A percentile compares a stretch with the other conserved stretches of the same genome.
phyloP scores from a whole-genome alignment of 1,139 yeast species.

The Debaryomyces robertsiae region DNA sequence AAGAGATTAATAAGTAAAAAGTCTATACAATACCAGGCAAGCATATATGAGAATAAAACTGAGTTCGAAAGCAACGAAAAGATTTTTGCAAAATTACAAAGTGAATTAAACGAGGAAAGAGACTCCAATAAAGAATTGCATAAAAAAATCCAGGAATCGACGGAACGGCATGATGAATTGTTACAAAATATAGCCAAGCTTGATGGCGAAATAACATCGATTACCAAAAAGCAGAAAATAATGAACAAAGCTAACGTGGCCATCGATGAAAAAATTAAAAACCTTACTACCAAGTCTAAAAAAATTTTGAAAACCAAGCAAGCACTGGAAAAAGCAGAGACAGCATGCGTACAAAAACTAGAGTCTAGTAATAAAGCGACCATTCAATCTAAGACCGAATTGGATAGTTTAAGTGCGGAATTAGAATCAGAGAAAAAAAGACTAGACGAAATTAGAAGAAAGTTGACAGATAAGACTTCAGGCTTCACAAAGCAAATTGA shows the following conservation, averaged over 20 bases:
- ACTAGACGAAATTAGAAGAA: conserved; percentile 64
- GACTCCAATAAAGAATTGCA: conserved; percentile 47
- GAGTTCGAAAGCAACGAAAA: conserved; percentile 42
- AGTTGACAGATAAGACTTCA: conserved; percentile 73
- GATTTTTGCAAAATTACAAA: conserved; percentile 39
- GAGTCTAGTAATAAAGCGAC: conserved; percentile 48
- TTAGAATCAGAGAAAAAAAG: conserved; percentile 56
- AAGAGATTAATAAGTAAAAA: conserved; percentile 58
- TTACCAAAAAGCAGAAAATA: conserved; percentile 45
- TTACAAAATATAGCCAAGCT: conserved; percentile 32
- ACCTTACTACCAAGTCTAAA: conserved; percentile 58
- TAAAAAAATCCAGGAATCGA: conserved; percentile 42
- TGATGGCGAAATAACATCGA: conserved; percentile 32
- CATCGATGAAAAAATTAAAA: conserved; percentile 73
- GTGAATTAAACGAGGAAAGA: conserved; percentile 49
- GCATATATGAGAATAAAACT: conserved; percentile 42
- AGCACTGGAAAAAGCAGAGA: conserved; percentile 35
- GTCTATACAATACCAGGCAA: conserved; percentile 60
- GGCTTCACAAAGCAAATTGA: conserved; percentile 66
- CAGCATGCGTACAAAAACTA: conserved; percentile 50
- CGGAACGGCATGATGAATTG: conserved; percentile 36
- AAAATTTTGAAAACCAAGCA: conserved; percentile 59
- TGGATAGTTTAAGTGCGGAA: conserved; percentile 46
- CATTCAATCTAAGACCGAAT: conserved; percentile 40
- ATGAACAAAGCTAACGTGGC: conserved; percentile 58